Evolutionary conservation across 805 yeast genomes (phyloP), one percentile per base, ranked within the genome.

Genomic region (Wickerhamiella allomyrinae): DNA sequence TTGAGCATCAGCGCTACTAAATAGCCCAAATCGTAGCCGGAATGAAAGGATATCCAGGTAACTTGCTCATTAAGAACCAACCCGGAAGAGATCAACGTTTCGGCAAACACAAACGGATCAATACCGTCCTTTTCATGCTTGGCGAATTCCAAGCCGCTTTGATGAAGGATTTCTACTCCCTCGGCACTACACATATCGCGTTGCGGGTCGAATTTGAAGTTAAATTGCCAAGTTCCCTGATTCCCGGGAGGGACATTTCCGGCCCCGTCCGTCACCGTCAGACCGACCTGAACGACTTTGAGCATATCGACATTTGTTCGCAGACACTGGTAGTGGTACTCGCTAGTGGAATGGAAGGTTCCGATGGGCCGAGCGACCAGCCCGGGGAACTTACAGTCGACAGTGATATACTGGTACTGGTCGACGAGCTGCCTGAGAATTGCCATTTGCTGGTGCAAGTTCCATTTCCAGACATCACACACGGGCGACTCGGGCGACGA

Each of bases 341-440:
- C 97, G 20, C 80, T 71, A 13, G 91, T 82, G 2, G 91, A 77
- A 53, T 84, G 76, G 62, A 91, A 91, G 15, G 83, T 76, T 15
- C 98, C 98, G 46, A 91, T 82, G 13, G 98, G 98, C 53, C 98
- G 73, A 2, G 95, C 95, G 21, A 89, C 79, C 19, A 93, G 83
- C 0, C 98, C 98, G 0, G 95, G 95, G 57, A 91, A 86, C 59
- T 91, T 97, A 37, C 93, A 86, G 52, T 86, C 87, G 45, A 86
- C 72, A 3, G 69, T 56, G 7, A 66, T 54, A 41, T 57, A 61
- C 37, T 61, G 62, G 52, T 62, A 66, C 31, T 58, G 56, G 20
- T 60, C 55, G 13, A 60, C 54, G 21, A 63, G 52, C 41, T 59
- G 61, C 17, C 67, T 57, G 29, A 67, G 49, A 15, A 58, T 48